Evolutionary conservation across 129 eudicot species (phyloP).

Genomic region (Chrysanthemum seticuspe): DNA sequence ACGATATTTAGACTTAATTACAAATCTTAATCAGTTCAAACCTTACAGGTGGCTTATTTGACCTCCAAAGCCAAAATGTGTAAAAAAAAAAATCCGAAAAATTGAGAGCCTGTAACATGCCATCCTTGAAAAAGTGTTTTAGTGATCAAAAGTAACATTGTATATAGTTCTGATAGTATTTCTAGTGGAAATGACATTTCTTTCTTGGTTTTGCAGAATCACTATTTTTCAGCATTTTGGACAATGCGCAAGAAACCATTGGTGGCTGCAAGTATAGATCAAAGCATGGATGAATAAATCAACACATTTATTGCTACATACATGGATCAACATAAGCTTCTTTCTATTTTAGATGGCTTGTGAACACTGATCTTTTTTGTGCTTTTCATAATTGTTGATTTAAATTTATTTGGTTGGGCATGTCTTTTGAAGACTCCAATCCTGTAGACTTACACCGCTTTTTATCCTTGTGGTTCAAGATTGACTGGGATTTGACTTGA

Average conservation of each 20-base stretch:
- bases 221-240: constrained; percentile 84
- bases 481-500: no score
- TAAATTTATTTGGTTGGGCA: no score
- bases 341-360: not conserved
- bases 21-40: not conserved
- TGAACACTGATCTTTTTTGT: no score
- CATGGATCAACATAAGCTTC: constrained; percentile 14
- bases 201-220: constrained; percentile 54
- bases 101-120: not conserved
- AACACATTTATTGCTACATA: not conserved
- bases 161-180: not conserved
- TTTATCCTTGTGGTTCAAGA: no score
- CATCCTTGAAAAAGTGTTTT: no score
- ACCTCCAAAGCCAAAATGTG: not conserved
- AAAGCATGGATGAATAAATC: constrained; percentile 28
- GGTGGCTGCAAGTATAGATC: constrained; percentile 19
- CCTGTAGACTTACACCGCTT: no score
- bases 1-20: not conserved
- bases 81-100: not conserved
- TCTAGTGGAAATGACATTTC: not conserved
- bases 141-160: no score
- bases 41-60: constrained; percentile 4
- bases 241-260: constrained; percentile 69
- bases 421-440: no score
- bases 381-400: no score